Conservation (phyloP, 495 filamentous ascomycete genomes). For the Lasiosphaeria ovina region DNA sequence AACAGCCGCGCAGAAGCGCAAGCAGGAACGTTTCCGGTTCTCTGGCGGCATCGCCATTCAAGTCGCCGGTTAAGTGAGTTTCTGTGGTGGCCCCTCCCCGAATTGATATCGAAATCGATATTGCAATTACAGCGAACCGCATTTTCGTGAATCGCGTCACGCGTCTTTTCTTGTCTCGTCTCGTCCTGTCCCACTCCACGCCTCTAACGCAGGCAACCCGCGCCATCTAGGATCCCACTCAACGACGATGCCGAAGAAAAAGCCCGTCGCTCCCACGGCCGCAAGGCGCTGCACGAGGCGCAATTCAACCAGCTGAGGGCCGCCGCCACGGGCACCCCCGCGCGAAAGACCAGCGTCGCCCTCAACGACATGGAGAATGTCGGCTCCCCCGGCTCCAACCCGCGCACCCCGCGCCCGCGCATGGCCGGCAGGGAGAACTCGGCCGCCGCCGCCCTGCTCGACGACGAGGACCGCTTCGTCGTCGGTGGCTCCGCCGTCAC, state of each 20-base stretch:
- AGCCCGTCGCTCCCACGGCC: slow-evolving; percentile 79
- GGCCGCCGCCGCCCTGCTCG: slow-evolving; percentile 23
- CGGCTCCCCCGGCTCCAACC: slow-evolving; percentile 50
- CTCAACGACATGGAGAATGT: slow-evolving; percentile 61
- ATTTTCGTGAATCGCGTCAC: not conserved
- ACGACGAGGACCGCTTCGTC: slow-evolving; percentile 58
- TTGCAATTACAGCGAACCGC: not conserved
- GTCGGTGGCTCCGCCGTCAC: slow-evolving; percentile 73
- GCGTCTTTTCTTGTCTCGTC: not conserved
- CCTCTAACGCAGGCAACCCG: slow-evolving; percentile 1
- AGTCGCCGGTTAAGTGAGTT: slow-evolving; percentile 68
- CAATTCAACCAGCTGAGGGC: slow-evolving; percentile 91
- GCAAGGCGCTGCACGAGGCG: slow-evolving; percentile 82
- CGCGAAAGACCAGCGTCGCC: slow-evolving; percentile 62
- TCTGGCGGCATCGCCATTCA: slow-evolving; percentile 51
- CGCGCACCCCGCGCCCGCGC: slow-evolving; percentile 54
- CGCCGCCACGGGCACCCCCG: slow-evolving; percentile 72
- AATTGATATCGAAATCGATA: too few species aligned
- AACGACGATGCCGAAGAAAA: slow-evolving; percentile 96
- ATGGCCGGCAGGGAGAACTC: slow-evolving; percentile 54
- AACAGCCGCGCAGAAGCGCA: slow-evolving; percentile 53
- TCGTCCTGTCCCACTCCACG: slow-evolving; percentile 4
- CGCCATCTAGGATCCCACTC: slow-evolving; percentile 66
- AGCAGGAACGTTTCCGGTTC: slow-evolving; percentile 50
- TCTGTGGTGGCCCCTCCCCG: too few species aligned